Evolutionary conservation across 169 alveolate genomes (phyloP), one percentile per base, ranked within the genome.

Genomic region (Amoebophrya sp.): DNA sequence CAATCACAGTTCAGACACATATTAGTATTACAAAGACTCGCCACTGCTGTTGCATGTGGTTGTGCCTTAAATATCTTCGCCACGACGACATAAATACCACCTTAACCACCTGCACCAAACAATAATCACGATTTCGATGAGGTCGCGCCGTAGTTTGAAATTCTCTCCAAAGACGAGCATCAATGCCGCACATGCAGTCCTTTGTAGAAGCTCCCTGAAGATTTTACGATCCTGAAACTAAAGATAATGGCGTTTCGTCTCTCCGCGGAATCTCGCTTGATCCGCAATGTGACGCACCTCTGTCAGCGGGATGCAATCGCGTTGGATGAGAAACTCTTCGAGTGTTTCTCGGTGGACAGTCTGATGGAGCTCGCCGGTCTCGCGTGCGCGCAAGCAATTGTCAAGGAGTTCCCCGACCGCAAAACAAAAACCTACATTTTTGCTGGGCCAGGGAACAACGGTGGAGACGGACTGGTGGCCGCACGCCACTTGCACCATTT

Each of bases 341-440:
- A n/a, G 35, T 7, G 10, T 18, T 96, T 94, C 90, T 92, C 95
- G n/a, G 90, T 95, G 29, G 96, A 95, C 88, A 93, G 93, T 93
- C 92, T 96, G 89, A 96, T 96, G 97, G 98, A 97, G 94, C 93
- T 97, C 0, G 98, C 97, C 23, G 98, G 98, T 32, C 96, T 95
- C 90, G 91, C 96, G 29, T 95, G 95, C 39, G 97, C 98, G 35
- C 95, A 95, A 77, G 94, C 95, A 23, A 93, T 95, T 29, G 55
- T 83, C 32, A 18, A n/a, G 35, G 83, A 66, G 83, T 66, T 66
- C 18, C 83, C 83, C 10, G 54, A 41, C 54, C 83, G 83, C 83
- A 25, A 2, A 25, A 12, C 83, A 2, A 7, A 25, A 25, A 12
- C 32, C 32, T n/a, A 95, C 35, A 93, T 95, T 23, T 89, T 95